A percentile compares a stretch with the other conserved stretches of the same genome.
Conservation (phyloP, 768 basidiomycete genomes). For the Leccinum subgranulosum region DNA sequence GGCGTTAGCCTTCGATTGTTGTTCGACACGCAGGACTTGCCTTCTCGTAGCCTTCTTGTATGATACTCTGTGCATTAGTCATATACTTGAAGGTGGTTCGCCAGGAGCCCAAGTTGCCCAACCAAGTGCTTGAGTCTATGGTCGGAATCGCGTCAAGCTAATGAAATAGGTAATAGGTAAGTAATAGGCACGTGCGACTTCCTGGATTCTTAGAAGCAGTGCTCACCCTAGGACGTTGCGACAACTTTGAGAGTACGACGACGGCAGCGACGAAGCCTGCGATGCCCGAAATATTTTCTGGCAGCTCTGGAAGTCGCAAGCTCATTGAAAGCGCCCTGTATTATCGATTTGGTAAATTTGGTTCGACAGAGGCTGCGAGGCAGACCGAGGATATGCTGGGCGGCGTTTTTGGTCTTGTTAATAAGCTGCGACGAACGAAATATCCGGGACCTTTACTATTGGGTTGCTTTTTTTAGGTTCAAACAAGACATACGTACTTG, state of each 20-base stretch:
- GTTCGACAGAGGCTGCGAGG: no score
- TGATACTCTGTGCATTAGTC: constrained; percentile 13
- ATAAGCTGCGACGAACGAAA: no score
- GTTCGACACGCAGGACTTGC: constrained; percentile 3
- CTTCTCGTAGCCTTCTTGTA: constrained; percentile 31
- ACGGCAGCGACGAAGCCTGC: background rate
- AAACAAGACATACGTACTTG: no score
- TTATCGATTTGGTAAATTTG: no score
- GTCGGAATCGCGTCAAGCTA: background rate
- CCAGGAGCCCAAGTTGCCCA: constrained; percentile 32
- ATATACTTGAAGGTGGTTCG: constrained; percentile 14
- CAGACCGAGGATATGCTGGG: no score
- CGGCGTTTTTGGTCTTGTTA: no score
- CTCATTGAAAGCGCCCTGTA: background rate
- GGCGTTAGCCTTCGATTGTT: no score
- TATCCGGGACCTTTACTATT: no score
- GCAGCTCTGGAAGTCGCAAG: background rate
- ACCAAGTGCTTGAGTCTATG: constrained; percentile 1
- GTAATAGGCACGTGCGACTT: background rate
- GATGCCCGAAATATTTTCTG: background rate
- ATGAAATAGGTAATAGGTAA: background rate
- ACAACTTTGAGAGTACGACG: background rate
- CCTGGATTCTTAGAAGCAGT: background rate
- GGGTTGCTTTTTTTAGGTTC: no score
- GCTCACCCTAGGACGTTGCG: background rate